A percentile compares a stretch with the other conserved stretches of the same genome.
Conservation (phyloP, 805 yeast species). For the Saturnispora dispora region DNA sequence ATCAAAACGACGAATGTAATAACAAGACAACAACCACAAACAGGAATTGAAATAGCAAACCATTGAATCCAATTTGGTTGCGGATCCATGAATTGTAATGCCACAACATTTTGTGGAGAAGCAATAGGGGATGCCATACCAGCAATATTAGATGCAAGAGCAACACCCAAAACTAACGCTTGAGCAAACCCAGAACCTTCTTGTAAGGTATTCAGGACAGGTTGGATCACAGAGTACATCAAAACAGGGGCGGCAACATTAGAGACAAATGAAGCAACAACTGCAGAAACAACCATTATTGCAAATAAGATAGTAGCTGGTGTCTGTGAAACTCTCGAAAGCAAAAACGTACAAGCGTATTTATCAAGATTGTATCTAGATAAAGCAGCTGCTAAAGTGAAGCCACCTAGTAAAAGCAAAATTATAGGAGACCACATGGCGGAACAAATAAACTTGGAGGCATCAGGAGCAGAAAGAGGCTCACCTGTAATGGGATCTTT, state of each 20-base stretch:
- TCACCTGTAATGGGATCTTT: constrained; percentile 43
- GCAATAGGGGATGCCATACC: constrained; percentile 98
- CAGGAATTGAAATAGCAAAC: constrained; percentile 85
- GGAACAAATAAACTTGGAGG: constrained; percentile 69
- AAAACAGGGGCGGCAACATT: constrained; percentile 97
- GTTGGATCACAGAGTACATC: constrained; percentile 85
- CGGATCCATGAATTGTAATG: constrained; percentile 80
- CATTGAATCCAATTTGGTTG: constrained; percentile 84
- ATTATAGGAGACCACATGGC: constrained; percentile 96
- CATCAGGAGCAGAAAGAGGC: constrained; percentile 53
- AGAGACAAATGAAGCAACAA: constrained; percentile 91
- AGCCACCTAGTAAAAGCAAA: constrained; percentile 85
- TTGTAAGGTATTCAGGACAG: constrained; percentile 75
- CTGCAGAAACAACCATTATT: constrained; percentile 77
- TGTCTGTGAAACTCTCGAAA: constrained; percentile 77
- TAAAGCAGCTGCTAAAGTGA: constrained; percentile 88
- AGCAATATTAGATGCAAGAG: constrained; percentile 85
- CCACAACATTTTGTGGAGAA: constrained; percentile 92
- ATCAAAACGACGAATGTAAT: constrained; percentile 67
- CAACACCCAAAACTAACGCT: constrained; percentile 83
- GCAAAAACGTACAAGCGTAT: constrained; percentile 69
- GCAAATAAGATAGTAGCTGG: constrained; percentile 71
- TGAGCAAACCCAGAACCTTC: constrained; percentile 69
- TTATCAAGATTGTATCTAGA: constrained; percentile 88
- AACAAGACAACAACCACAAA: constrained; percentile 51